A percentile compares a stretch with the other conserved stretches of the same genome.
These are phyloP conservation scores for Tylopilus sp. DNA, from an alignment of 1,284 basidiomycete genomes.

Conservation along the genomic window DNA sequence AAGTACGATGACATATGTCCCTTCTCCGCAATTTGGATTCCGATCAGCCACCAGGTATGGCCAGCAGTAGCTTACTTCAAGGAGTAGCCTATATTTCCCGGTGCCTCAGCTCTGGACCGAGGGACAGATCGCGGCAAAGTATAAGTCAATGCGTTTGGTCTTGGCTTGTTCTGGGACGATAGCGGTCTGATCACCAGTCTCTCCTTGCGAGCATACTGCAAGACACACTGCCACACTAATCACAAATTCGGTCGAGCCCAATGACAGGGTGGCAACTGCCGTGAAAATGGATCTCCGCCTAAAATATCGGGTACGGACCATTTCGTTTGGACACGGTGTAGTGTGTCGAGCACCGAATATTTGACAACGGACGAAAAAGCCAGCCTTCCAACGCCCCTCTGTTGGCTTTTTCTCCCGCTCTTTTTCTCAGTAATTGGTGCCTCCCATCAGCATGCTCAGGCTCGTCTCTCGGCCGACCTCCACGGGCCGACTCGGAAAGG, in stretches of 20 bases:
- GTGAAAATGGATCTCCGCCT: slow-evolving; percentile 23
- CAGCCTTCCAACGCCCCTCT: slow-evolving; percentile 14
- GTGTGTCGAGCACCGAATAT: slow-evolving; percentile 29
- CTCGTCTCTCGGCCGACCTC: slow-evolving; percentile 62
- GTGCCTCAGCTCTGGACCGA: neutral
- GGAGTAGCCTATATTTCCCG: slow-evolving; percentile 1
- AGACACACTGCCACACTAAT: too few relatives aligned
- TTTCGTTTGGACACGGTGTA: slow-evolving; percentile 22
- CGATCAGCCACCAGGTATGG: too few relatives aligned
- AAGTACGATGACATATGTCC: neutral
- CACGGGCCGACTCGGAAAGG: slow-evolving; percentile 64
- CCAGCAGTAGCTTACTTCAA: neutral
- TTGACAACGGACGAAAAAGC: slow-evolving; percentile 15
- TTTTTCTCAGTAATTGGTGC: slow-evolving; percentile 2
- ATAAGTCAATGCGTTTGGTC: neutral
- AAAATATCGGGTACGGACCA: slow-evolving; percentile 10
- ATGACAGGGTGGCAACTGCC: slow-evolving; percentile 17
- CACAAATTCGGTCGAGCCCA: too few relatives aligned
- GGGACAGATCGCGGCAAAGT: neutral
- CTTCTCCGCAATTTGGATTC: neutral
- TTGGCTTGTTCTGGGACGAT: neutral
- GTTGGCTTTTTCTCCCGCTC: slow-evolving; percentile 18
- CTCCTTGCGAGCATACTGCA: too few relatives aligned
- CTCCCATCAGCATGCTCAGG: slow-evolving; percentile 51
- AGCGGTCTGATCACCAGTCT: too few relatives aligned